A percentile compares a stretch with the other conserved stretches of the same genome.
Conservation (phyloP, 2,329 filamentous ascomycete genomes). For the Penicillium sp. region DNA sequence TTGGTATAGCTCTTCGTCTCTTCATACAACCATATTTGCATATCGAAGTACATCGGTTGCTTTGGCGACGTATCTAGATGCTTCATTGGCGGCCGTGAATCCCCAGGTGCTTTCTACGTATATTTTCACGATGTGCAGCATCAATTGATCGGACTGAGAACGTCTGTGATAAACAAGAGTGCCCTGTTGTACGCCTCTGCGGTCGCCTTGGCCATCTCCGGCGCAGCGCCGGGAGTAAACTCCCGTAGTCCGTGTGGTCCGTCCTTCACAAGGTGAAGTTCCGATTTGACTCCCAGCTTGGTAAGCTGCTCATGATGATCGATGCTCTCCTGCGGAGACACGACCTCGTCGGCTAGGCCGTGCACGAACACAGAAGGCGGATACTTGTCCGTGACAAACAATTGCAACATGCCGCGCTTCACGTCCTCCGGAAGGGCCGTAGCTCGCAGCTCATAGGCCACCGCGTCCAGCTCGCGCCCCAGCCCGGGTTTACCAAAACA, state of each 20-base stretch:
- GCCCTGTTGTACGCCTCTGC: too few species aligned
- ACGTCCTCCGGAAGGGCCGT: conserved; percentile 13
- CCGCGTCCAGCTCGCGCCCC: conserved; percentile 8
- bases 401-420: conserved; percentile 16
- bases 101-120: too few species aligned
- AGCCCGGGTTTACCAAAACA: conserved; percentile 15
- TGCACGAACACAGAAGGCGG: conserved; percentile 24
- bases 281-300: conserved; percentile 13
- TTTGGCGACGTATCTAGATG: too few species aligned
- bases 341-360: conserved; percentile 23
- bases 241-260: conserved; percentile 22
- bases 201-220: too few species aligned
- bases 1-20: neutral
- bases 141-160: too few species aligned
- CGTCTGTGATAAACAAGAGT: too few species aligned
- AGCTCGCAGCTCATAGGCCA: conserved; percentile 12
- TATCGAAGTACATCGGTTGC: neutral
- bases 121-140: too few species aligned
- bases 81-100: too few species aligned
- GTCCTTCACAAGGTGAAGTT: conserved; percentile 16
- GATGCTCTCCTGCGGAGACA: conserved; percentile 17
- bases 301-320: conserved; percentile 18
- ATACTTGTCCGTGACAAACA: conserved; percentile 14
- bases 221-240: too few species aligned
- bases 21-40: neutral